Evolutionary conservation across 208 protist species (phyloP).

Genomic region (Crithidia expoeki): DNA sequence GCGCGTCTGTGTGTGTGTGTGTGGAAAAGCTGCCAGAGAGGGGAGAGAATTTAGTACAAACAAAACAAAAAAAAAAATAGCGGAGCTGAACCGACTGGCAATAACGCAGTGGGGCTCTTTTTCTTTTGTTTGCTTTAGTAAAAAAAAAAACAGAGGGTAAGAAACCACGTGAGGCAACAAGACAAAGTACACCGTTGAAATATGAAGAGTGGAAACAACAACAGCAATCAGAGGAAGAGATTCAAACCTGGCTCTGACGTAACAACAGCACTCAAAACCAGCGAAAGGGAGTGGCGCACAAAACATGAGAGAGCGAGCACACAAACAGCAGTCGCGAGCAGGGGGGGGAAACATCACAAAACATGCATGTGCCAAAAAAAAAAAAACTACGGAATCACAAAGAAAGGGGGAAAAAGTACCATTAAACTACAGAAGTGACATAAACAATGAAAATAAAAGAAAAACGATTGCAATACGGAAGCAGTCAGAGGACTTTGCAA

Average conservation of each 20-base stretch:
- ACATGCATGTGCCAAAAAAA: not conserved
- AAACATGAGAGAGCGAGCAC: not conserved
- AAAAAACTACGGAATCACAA: slow-evolving; percentile 14
- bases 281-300: too few relatives aligned
- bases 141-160: slow-evolving; percentile 9
- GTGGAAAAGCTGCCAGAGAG: too few relatives aligned
- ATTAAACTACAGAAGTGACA: not conserved
- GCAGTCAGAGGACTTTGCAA: too few relatives aligned
- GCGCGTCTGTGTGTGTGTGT: too few relatives aligned
- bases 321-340: not conserved
- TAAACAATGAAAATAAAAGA: not conserved
- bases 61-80: not conserved
- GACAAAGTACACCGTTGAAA: not conserved
- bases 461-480: not conserved
- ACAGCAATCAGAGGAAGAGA: not conserved
- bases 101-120: too few relatives aligned
- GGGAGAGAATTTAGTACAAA: too few relatives aligned
- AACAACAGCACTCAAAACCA: too few relatives aligned
- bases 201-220: not conserved
- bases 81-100: not conserved
- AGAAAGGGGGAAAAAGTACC: not conserved
- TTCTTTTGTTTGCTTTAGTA: not conserved
- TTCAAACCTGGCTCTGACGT: too few relatives aligned
- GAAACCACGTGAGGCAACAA: not conserved
- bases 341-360: slow-evolving; percentile 7